Base-by-base conservation (phyloP, 257 asterid species). In the Oldenlandia corymbosa region DNA sequence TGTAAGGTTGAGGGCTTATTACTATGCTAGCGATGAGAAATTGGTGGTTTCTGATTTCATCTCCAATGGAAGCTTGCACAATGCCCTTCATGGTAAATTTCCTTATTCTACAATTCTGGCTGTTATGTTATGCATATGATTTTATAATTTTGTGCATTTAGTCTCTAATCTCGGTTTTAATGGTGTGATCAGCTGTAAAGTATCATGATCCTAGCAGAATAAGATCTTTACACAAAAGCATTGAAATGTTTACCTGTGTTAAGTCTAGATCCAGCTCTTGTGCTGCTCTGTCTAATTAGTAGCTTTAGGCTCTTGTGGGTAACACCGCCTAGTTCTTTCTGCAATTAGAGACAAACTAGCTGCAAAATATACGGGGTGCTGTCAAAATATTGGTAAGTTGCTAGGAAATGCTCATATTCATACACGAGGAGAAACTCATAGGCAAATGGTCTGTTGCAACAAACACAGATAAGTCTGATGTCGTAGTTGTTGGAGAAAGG, bases 11-110 rank as follows among this genome's bases (percentile, higher is more conserved):
- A 90, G 88, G 69, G 97, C 99, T 5, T 93, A 85, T 63, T 93
- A 93, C 52, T 93, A 84, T 73, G 96, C 97, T 24, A 84, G 78
- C 55, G 96, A 93, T 75, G 99, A 93, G 68, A 93, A 93, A 31
- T 68, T 93, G 80, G 76, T 93, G 60, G 70, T 93, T 61, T 79
- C 94, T 17, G 97, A 93, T 75, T 90, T 78, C 74, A 73, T 93
- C 55, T 50, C 72, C 55, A 93, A 90, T 62, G 96, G 97, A 58
- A 87, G 85, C 84, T 70, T 93, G 88, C 77, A 64, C 76, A 72
- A 42, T 58, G 97, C 97, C 14, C 79, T 93, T 65, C 97, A 87
- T 68, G 97, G 99, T 92, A 81, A 76, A 9, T 12, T 7, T 36
- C 6, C 23, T 28, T 13, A 1, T 36, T 32, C 16, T 18, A 41